These are phyloP conservation scores for Penicillium sp. DNA, from an alignment of 2,329 filamentous ascomycete genomes.

Conservation along the genomic window DNA sequence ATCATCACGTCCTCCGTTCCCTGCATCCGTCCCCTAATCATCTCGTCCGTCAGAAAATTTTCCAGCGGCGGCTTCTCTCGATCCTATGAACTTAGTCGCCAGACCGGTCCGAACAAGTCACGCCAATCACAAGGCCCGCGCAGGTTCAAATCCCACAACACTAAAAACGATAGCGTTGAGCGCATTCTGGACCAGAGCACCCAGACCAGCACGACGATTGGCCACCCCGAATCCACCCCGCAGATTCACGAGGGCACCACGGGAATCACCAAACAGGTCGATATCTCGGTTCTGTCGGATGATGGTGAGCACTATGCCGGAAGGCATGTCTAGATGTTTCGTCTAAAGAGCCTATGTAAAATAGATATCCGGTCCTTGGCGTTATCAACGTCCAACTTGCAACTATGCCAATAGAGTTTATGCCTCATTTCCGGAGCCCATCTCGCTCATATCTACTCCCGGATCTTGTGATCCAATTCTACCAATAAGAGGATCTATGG, in stretches of 20 bases:
- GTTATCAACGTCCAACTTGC: background rate
- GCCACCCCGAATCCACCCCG: slow-evolving; percentile 5
- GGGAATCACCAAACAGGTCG: slow-evolving; percentile 32
- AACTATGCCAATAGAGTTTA: too few relatives aligned
- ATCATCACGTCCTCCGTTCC: slow-evolving; percentile 34
- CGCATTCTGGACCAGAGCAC: slow-evolving; percentile 20
- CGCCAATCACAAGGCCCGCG: slow-evolving; percentile 15
- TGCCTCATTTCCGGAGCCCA: too few relatives aligned
- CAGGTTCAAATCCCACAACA: slow-evolving; percentile 12
- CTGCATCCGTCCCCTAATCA: slow-evolving; percentile 31
- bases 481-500: too few relatives aligned
- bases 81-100: slow-evolving; percentile 30
- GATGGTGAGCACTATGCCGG: background rate
- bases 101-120: slow-evolving; percentile 17
- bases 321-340: background rate
- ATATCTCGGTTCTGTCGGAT: slow-evolving; percentile 16
- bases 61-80: slow-evolving; percentile 25
- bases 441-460: too few relatives aligned
- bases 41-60: slow-evolving; percentile 32
- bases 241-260: slow-evolving; percentile 5
- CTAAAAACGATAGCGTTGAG: slow-evolving; percentile 27
- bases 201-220: slow-evolving; percentile 10
- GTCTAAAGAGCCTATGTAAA: background rate
- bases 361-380: background rate
- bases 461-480: too few relatives aligned